Evolutionary conservation across 2,329 filamentous ascomycete species (phyloP).

Genomic region (Exophiala dermatitidis): DNA sequence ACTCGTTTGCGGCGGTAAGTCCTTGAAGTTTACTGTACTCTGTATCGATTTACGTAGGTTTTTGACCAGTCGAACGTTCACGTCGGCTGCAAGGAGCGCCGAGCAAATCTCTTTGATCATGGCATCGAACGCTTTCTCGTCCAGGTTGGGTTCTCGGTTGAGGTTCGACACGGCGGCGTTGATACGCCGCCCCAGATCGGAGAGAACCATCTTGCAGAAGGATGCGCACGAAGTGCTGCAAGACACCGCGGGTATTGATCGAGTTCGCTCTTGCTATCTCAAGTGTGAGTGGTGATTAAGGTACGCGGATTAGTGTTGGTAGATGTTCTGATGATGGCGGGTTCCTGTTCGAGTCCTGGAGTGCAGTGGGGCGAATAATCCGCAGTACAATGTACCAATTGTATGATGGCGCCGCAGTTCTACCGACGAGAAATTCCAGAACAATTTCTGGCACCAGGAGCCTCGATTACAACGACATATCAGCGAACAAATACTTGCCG

Average conservation of each 20-base stretch:
- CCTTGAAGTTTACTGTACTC: conserved; percentile 84
- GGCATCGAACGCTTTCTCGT: conserved; percentile 96
- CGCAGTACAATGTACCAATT: neutral
- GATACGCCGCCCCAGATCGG: conserved; percentile 97
- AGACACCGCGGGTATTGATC: neutral
- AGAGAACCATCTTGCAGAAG: conserved; percentile 72
- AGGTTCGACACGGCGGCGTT: conserved; percentile 93
- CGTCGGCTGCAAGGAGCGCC: conserved; percentile 90
- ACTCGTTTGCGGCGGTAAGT: conserved; percentile 83
- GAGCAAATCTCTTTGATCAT: conserved; percentile 99
- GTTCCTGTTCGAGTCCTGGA: neutral
- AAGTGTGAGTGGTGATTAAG: neutral
- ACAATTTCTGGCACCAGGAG: conserved; percentile 3
- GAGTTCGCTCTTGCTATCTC: neutral
- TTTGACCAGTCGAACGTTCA: conserved; percentile 90
- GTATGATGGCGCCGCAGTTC: conserved; percentile 11
- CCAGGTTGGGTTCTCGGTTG: conserved; percentile 83
- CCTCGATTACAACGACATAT: neutral
- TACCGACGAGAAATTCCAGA: conserved; percentile 18
- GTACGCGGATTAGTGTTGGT: neutral
- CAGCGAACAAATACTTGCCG: neutral
- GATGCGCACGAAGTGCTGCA: neutral
- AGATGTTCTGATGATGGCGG: neutral
- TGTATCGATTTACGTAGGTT: conserved; percentile 91
- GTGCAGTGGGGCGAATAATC: conserved; percentile 1